Conservation (phyloP, 2,329 filamentous ascomycete genomes). For the Aureobasidium sp. region DNA sequence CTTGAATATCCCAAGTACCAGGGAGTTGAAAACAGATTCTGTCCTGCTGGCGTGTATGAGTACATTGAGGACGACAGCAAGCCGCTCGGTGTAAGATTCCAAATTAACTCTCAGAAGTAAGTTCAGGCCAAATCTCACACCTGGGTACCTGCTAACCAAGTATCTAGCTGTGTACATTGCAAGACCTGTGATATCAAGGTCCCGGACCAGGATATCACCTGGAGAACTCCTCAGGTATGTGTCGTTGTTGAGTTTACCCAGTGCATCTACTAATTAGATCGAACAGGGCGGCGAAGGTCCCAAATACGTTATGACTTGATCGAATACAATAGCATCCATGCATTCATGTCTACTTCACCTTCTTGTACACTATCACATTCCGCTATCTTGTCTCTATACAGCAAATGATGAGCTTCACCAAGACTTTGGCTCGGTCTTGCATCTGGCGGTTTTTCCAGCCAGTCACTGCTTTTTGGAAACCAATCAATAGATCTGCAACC, state of each 20-base stretch:
- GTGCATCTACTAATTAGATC: not conserved
- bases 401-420: not conserved
- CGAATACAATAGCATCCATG: not conserved
- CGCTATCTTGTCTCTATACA: not conserved
- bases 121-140: constrained; percentile 32
- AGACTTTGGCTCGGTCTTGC: not conserved
- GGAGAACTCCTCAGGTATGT: constrained; percentile 77
- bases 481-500: not conserved
- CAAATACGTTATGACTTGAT: constrained; percentile 54
- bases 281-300: constrained; percentile 60
- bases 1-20: constrained; percentile 81
- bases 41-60: constrained; percentile 94
- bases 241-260: not conserved
- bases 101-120: constrained; percentile 97
- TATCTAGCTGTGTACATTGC: constrained; percentile 85
- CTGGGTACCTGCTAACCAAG: constrained; percentile 23
- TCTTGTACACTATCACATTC: constrained; percentile 6
- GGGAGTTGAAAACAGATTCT: constrained; percentile 93
- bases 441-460: not conserved
- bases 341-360: not conserved
- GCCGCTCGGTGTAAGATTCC: constrained; percentile 82
- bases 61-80: constrained; percentile 91
- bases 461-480: not conserved
- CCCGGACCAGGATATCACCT: constrained; percentile 83
- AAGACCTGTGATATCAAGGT: constrained; percentile 99